phyloP scores from a whole-genome alignment of 441 rosid genomes.

The Omphalea diandra region DNA sequence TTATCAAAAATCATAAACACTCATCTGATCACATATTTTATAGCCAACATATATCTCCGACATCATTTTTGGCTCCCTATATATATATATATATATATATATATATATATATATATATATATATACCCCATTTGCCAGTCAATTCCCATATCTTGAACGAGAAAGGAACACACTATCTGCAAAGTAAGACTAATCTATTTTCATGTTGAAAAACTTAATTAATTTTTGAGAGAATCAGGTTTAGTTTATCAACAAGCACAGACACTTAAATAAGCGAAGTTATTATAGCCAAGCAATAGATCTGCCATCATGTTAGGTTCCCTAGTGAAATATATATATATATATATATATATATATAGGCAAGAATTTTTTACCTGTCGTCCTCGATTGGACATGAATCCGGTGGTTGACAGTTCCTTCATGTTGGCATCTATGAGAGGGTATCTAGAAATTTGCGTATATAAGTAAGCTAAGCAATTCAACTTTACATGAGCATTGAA shows the following conservation, averaged over 20 bases:
- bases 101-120: no score
- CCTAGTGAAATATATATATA: neutral
- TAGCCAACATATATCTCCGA: no score
- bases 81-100: no score
- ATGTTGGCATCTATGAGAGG: constrained; percentile 91
- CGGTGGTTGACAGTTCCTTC: constrained; percentile 76
- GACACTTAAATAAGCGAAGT: neutral
- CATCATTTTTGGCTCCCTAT: no score
- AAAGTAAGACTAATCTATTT: neutral
- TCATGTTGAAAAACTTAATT: neutral
- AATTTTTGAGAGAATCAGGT: neutral
- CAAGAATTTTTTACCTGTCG: constrained; percentile 53
- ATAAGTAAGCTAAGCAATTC: neutral
- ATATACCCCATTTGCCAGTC: constrained; percentile 99
- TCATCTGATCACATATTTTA: no score
- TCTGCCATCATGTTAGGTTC: neutral
- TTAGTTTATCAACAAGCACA: neutral
- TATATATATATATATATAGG: no score
- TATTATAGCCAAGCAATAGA: neutral
- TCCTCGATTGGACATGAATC: constrained; percentile 96
- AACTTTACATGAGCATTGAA: neutral
- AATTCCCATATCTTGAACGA: constrained; percentile 90
- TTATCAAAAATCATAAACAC: no score
- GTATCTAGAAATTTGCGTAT: constrained; percentile 43
- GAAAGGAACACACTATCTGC: constrained; percentile 90